Percentiles rank a stretch among this genome's conserved stretches.
Evolutionary conservation across 768 basidiomycete genomes (phyloP).

Genomic region (Suillus brevipes): DNA sequence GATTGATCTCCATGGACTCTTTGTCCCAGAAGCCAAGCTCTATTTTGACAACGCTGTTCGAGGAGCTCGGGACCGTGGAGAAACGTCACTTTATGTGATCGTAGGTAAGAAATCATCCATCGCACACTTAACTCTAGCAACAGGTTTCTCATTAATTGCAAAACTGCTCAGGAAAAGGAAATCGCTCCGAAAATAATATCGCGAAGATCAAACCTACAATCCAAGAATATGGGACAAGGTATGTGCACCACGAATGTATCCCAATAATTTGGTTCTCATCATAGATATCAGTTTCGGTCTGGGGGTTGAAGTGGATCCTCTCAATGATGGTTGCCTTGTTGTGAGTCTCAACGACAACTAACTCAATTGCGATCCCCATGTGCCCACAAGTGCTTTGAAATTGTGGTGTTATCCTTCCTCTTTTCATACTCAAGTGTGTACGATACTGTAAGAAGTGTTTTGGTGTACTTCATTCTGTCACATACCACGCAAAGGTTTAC

Average conservation of each 20-base stretch:
- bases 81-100: conserved; percentile 64
- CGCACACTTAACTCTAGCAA: background rate
- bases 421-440: background rate
- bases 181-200: conserved; percentile 71
- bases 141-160: too few relatives aligned
- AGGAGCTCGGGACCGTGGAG: conserved; percentile 54
- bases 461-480: background rate
- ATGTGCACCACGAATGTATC: conserved; percentile 16
- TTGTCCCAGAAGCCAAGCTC: conserved; percentile 84
- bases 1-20: conserved; percentile 83
- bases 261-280: background rate
- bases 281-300: conserved; percentile 50
- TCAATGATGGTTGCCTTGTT: conserved; percentile 78
- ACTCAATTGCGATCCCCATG: background rate
- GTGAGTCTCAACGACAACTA: conserved; percentile 37
- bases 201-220: conserved; percentile 89
- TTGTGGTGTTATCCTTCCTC: background rate
- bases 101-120: conserved; percentile 56
- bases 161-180: conserved; percentile 61
- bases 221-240: conserved; percentile 77
- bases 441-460: background rate
- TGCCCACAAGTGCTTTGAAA: background rate
- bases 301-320: conserved; percentile 67
- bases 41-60: conserved; percentile 66
- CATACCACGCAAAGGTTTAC: background rate